A percentile compares a stretch with the other conserved stretches of the same genome.
Conservation (phyloP, 1,139 yeast genomes). For the Suhomyces guaymorum region DNA sequence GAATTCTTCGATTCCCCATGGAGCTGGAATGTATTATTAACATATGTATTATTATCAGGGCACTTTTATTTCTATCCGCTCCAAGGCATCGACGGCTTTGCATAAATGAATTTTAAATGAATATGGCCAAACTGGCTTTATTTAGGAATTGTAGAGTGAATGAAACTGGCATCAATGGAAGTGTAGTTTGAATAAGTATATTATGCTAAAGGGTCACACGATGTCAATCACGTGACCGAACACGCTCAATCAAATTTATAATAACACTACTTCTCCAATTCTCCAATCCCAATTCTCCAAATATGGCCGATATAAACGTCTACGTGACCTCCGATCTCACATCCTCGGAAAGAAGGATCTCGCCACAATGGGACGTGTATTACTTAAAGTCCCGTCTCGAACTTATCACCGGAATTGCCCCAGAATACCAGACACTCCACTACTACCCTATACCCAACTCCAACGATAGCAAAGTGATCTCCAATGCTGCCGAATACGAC, state of each 20-base stretch:
- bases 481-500: slow-evolving; percentile 21
- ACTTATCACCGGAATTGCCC: slow-evolving; percentile 76
- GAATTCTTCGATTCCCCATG: slow-evolving; percentile 1
- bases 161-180: too few relatives aligned
- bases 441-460: slow-evolving; percentile 48
- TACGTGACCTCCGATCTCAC: slow-evolving; percentile 66
- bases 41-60: slow-evolving; percentile 2
- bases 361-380: slow-evolving; percentile 61
- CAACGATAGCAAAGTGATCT: slow-evolving; percentile 30
- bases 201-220: background rate
- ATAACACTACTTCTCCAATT: too few relatives aligned
- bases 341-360: slow-evolving; percentile 69
- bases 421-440: slow-evolving; percentile 54
- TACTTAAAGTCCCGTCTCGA: slow-evolving; percentile 63
- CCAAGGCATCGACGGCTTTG: too few relatives aligned
- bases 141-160: too few relatives aligned
- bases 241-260: background rate
- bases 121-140: too few relatives aligned
- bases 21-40: slow-evolving; percentile 5
- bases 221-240: background rate
- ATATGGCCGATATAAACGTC: slow-evolving; percentile 52
- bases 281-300: too few relatives aligned
- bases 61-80: slow-evolving; percentile 4
- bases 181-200: too few relatives aligned
- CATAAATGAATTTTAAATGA: too few relatives aligned